Percentiles rank a stretch among this genome's conserved stretches.
phyloP scores from a whole-genome alignment of 148 eudicot genomes.

The Heliosperma pusillum region DNA sequence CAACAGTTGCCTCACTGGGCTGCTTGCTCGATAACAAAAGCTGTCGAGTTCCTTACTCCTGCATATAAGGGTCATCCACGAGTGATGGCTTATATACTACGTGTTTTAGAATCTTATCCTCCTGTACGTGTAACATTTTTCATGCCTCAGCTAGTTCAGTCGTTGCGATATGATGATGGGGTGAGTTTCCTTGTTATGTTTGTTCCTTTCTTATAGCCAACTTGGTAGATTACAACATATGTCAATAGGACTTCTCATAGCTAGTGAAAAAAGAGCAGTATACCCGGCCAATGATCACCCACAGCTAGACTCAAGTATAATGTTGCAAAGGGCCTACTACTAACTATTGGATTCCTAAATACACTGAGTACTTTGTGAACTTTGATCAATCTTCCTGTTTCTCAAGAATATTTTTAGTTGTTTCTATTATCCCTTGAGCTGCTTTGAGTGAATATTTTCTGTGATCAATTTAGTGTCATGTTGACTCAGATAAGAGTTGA shows the following conservation, averaged over 20 bases:
- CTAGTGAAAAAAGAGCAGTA: not conserved
- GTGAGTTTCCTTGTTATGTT: slow-evolving; percentile 41
- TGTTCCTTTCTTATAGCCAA: not conserved
- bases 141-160: slow-evolving; percentile 97
- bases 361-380: not conserved
- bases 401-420: not conserved
- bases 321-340: not conserved
- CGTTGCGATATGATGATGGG: slow-evolving; percentile 92
- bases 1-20: slow-evolving; percentile 99
- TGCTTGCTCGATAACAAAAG: slow-evolving; percentile 94
- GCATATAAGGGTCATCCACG: slow-evolving; percentile 92
- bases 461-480: not conserved
- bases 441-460: not conserved
- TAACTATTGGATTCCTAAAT: not conserved
- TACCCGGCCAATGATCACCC: not conserved
- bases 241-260: not conserved
- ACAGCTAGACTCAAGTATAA: not conserved
- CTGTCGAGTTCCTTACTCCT: slow-evolving; percentile 86
- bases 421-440: not conserved
- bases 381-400: not conserved
- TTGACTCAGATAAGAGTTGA: not conserved
- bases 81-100: slow-evolving; percentile 88
- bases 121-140: slow-evolving; percentile 89
- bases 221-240: not conserved
- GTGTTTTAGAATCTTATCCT: slow-evolving; percentile 97